Evolutionary conservation across 768 basidiomycete genomes (phyloP), one percentile per base, ranked within the genome.

Genomic region (Chiua virens): DNA sequence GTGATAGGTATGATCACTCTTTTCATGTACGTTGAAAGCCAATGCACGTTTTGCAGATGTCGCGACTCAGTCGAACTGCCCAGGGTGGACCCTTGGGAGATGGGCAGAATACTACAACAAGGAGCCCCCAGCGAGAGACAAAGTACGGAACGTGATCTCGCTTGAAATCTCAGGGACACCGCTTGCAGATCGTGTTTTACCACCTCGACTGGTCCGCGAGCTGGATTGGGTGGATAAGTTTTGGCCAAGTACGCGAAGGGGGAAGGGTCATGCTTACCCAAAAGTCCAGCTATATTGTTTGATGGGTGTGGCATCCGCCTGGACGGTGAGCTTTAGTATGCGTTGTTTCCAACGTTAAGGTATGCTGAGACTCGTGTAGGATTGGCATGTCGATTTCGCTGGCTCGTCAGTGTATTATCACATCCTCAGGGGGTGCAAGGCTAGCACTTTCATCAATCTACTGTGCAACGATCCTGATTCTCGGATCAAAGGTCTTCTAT

Each of bases 361-460:
- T 43, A 13, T n/a, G n/a, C 40, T 50, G 32, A 50, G 53, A 38
- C 44, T 17, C 35, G 7, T 27, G 42, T 62, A 95, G 93, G 96
- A 98, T 64, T 98, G 95, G 97, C 96, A 99, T 63, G 77, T 98
- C 53, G 97, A 99, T 71, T 98, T 99, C 65, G 96, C 96, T 20
- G 97, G 94, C 1, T 94, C 91, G 3, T 96, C 90, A 2, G 96
- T 95, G n/a, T 98, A 96, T 69, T 98, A 98, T 63, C 94, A 98
- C 60, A 86, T 99, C 53, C 76, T 97, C 18, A 79, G 75, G 38
- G 94, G 94, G 23, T 78, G 83, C 49, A 97, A 93, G 81, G 95
- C 85, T 57, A 42, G 73, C 23, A 36, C 14, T 39, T 35, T 5
- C 45, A 21, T 45, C 18, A 3, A 17, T 20, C 17, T 8, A 8